Base-by-base conservation (phyloP, 2,329 filamentous ascomycete species). In the Dactylonectria estremocensis region DNA sequence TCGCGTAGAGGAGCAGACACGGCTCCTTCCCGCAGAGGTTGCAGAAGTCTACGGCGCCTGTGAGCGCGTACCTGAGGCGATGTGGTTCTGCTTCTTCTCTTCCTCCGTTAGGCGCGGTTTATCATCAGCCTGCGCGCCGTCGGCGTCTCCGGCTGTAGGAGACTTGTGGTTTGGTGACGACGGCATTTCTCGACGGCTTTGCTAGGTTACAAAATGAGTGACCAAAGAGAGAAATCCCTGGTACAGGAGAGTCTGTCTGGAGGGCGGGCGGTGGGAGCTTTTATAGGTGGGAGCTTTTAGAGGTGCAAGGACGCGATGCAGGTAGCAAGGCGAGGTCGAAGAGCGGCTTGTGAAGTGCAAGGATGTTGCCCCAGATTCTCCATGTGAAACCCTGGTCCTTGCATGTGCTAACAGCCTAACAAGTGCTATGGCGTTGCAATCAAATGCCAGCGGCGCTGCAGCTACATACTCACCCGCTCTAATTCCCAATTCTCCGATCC, bases 51-150 rank as follows among this genome's bases (percentile, higher is more conserved):
- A 24, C 3, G n/a, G 20, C 37, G 49, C 48, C 20, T 33, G 13
- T 16, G 59, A n/a, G 45, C 24, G n/a, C 77, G 55, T 82, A 86
- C 86, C 86, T 69, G 86, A 87, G 58, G 84, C 84, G 68, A 88
- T 87, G 71, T 88, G 86, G 61, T 88, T 88, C 72, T 86, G 84
- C 75, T 87, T 87, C 80, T 87, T 88, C 75, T 87, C 85, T 56
- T 85, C 84, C 64, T 87, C 85, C 6, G 86, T 87, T 35, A 88
- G 78, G 40, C 85, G 84, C 46, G 84, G 84, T 78, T 85, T 87
- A 56, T 86, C 85, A 28, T 87, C 84, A 33, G 70, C 63, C 9
- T 62, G 66, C 60, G 57, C 71, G 31, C 68, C 69, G 31, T 67
- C 69, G 66, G 69, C 72, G 35, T 77, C 78, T 22, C 62, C 69